Evolutionary conservation across 2,329 filamentous ascomycete genomes (phyloP), one percentile per base, ranked within the genome.

Genomic region (Hypoxylon sp.): DNA sequence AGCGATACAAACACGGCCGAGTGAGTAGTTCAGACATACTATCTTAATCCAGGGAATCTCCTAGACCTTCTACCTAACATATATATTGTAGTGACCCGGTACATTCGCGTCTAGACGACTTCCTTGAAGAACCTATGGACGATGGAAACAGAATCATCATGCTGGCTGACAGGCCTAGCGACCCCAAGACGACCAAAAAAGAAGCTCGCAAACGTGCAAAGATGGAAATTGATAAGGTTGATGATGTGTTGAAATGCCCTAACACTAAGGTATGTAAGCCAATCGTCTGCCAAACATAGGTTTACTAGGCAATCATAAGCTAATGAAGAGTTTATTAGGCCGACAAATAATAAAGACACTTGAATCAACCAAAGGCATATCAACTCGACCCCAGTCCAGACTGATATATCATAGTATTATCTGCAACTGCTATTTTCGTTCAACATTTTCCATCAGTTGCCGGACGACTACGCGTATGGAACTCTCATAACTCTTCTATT

Each of bases 81-180:
- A 46, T 47, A 17, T 29, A 6, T 4, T 47, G 17, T 47, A 65
- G 50, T 39, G 52, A 61, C 5, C 13, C 52, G 5, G 46, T 58
- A 3, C 52, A 46, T 13, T 44, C 59, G 17, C 61, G 61, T 15
- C n/a, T 68, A 13, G 31, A 50, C 3, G 65, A 62, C 29, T 70
- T 65, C 21, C 10, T 65, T 6, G 32, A 54, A n/a, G 68, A 70
- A 29, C 39, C 57, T 2, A 39, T 50, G 1, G n/a, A 42, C 6
- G 46, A 24, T 8, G 68, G 68, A 52, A 70, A 70, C n/a, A 62
- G 62, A 47, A 56, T 60, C 24, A 54, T 68, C 10, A 60, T 68
- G 57, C 17, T 70, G 2, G 61, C 68, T 5, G 44, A 68, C 24
- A 44, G 54, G 31, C n/a, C 6, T 39, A 8, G 52, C 19, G 35